Evolutionary conservation across 805 yeast genomes (phyloP).

Genomic region (Jamesozyma spencerorum): DNA sequence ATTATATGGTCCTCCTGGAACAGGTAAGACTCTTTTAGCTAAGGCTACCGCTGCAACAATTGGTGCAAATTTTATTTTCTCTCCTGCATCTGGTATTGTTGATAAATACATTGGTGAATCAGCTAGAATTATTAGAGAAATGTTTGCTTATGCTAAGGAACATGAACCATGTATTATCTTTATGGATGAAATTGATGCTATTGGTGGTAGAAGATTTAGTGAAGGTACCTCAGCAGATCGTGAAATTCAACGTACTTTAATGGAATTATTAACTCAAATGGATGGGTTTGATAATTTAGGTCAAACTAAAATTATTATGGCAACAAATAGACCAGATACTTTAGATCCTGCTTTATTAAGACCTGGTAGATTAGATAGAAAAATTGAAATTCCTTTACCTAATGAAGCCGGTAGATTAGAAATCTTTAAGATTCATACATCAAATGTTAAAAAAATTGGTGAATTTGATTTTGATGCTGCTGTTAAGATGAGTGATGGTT

Average conservation of each 20-base stretch:
- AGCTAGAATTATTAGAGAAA: conserved; percentile 91
- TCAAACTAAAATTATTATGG: conserved; percentile 96
- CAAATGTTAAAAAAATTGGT: conserved; percentile 79
- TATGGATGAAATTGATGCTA: conserved; percentile 98
- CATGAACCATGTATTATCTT: conserved; percentile 97
- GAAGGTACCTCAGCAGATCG: conserved; percentile 99
- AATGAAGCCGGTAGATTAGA: conserved; percentile 93
- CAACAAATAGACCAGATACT: conserved; percentile 98
- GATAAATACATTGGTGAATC: conserved; percentile 98
- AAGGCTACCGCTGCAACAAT: conserved; percentile 98
- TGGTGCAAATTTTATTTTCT: conserved; percentile 93
- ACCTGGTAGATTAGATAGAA: conserved; percentile 95
- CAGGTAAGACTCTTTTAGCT: conserved; percentile 92
- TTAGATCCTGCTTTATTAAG: conserved; percentile 93
- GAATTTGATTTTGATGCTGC: conserved; percentile 96
- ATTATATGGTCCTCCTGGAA: conserved; percentile 97
- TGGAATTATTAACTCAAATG: conserved; percentile 96
- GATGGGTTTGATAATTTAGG: conserved; percentile 97
- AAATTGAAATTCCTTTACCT: conserved; percentile 90
- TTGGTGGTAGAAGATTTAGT: conserved; percentile 94
- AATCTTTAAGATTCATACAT: conserved; percentile 85
- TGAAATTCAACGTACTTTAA: conserved; percentile 93
- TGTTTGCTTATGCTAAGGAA: conserved; percentile 96
- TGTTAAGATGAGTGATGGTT: conserved; percentile 97
- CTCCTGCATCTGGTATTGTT: conserved; percentile 97